Evolutionary conservation across 352 stramenopile species (phyloP), one percentile per base, ranked within the genome.

Genomic region (Hyaloperonospora brassicae): DNA sequence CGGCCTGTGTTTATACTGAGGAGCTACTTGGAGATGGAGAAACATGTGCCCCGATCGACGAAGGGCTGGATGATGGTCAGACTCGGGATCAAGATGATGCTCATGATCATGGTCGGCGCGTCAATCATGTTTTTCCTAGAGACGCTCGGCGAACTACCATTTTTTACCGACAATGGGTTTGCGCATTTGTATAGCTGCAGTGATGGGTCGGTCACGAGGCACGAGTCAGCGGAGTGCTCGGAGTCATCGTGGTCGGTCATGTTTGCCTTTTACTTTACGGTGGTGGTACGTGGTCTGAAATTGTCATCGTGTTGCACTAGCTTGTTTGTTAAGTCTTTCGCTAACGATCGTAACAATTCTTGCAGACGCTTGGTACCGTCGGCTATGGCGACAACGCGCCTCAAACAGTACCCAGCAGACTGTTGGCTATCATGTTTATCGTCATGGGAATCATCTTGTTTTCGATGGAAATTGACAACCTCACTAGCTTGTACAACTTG

Each of bases 391-490:
- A 95, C 64, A 91, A 93, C 40, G 47, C 79, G 0, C 84, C 86
- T 23, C 78, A 89, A 57, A 91, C 81, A 9, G 84, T 92, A 14
- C 70, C 86, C n/a, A 89, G 80, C 23, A 72, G 86, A 1, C 64
- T 93, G 34, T 71, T 94, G 27, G 80, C 76, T 10, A 93, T 95
- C 63, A 84, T 90, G 66, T 93, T 95, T 54, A 93, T 95, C 53
- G 70, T 91, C 47, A 87, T 91, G 62, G 82, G 83, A 38, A 74
- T 95, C 44, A 83, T 94, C 50, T 57, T 94, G 47, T 92, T 95
- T 36, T 92, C 84, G 0, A 88, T 89, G 70, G 82, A 95, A 65
- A 92, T 92, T 36, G 81, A 93, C 45, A 92, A 90, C 55, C 62
- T 95, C 12, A 85, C 93, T 49, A 83, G 70, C n/a, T 52, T 95